Conservation (phyloP, 1,284 basidiomycete species). For the Cutaneotrichosporon sp. region DNA sequence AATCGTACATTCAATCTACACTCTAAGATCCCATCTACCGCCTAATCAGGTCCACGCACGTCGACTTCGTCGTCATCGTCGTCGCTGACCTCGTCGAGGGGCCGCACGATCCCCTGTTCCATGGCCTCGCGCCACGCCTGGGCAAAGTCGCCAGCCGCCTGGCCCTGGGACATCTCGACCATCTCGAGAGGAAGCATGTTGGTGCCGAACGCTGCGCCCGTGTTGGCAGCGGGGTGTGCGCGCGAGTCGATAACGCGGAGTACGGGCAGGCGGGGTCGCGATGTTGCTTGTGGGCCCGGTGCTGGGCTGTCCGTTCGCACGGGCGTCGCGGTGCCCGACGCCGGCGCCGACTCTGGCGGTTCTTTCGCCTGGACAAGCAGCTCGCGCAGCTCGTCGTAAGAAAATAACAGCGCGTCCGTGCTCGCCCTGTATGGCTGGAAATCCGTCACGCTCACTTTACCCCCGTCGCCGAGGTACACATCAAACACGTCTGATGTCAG, state of each 20-base stretch:
- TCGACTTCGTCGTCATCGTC: not conserved
- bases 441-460: conserved; percentile 74
- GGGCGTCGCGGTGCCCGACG: conserved; percentile 3
- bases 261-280: conserved; percentile 49
- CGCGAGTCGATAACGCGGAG: conserved; percentile 68
- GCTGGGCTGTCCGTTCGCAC: not conserved
- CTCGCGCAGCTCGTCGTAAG: conserved; percentile 66
- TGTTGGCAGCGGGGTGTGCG: conserved; percentile 61
- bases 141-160: conserved; percentile 65
- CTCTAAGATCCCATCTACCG: too few relatives aligned
- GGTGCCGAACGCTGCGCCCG: conserved; percentile 69
- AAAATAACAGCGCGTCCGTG: conserved; percentile 82
- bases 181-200: conserved; percentile 93
- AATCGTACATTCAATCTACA: too few relatives aligned
- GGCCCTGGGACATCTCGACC: conserved; percentile 67
- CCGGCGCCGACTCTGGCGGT: not conserved
- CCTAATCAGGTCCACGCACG: too few relatives aligned
- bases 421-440: conserved; percentile 81
- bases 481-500: conserved; percentile 68
- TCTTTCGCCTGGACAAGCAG: conserved; percentile 5
- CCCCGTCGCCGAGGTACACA: conserved; percentile 74
- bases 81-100: conserved; percentile 1
- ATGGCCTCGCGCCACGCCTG: conserved; percentile 39
- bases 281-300: too few relatives aligned
- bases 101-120: conserved; percentile 6